Base-by-base conservation (phyloP, 805 yeast genomes). In the Candida schatavii region DNA sequence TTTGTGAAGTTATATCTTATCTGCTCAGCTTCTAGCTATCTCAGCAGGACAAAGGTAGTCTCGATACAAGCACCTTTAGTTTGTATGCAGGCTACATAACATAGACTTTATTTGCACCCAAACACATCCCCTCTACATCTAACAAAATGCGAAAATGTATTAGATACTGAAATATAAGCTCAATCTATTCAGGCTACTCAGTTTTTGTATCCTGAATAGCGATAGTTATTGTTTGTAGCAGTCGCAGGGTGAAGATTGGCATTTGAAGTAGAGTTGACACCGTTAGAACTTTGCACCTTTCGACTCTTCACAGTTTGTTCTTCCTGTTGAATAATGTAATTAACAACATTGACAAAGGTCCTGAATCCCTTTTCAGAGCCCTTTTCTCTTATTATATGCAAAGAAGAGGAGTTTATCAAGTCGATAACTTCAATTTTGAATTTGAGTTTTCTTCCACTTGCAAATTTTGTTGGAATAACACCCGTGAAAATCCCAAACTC, bases 291-390 rank as follows among this genome's bases (percentile, higher is more conserved):
- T 7, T 23, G 7, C n/a, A 29, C 5, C 7, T 25, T 25, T 23
- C 31, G 10, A 5, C 21, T 23, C 13, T 17, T 27, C 10, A 11
- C 28, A 20, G 35, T 27, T 14, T 52, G 47, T 34, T 70, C 75
- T 47, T 73, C 77, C 47, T 67, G 69, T 41, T 64, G 66, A 27
- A 76, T 61, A n/a, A 74, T 68, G 44, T 63, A 70, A 17, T 66
- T 62, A 42, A 76, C 72, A 27, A 72, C 70, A 22, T 61, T 62
- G 7, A 62, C 48, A 52, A 77, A 61, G 42, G 67, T 74, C 38
- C 57, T 59, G 55, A 75, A 76, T 4, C 73, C 70, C 44, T 64
- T 72, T 36, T 63, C 64, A 13, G 74, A 64, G 4, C 82, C 82
- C 55, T 68, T 74, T 20, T 63, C 52, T 51, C 68, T 70, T 22